phyloP scores from a whole-genome alignment of 1,139 yeast species.

The Hemisphaericaspora xylofermentans region DNA sequence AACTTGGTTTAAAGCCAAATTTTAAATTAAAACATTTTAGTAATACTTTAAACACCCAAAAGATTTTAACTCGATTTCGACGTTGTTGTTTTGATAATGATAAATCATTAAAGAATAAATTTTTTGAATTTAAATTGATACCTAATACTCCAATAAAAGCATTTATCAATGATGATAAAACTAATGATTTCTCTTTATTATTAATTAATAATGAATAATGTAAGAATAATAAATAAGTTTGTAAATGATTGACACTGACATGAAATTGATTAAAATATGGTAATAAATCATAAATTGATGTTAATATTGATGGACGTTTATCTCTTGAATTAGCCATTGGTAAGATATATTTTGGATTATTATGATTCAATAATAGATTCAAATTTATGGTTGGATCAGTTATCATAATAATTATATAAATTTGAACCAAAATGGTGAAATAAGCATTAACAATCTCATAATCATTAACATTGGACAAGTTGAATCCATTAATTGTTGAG shows the following conservation, averaged over 20 bases:
- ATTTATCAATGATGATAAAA: slow-evolving; percentile 42
- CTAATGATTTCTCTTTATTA: slow-evolving; percentile 47
- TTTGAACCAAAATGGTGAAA: slow-evolving; percentile 45
- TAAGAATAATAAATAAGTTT: slow-evolving; percentile 43
- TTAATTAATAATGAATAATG: slow-evolving; percentile 46
- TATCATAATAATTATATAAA: slow-evolving; percentile 49
- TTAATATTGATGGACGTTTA: slow-evolving; percentile 22
- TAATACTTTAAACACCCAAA: slow-evolving; percentile 59
- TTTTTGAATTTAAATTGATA: slow-evolving; percentile 46
- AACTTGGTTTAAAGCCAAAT: slow-evolving; percentile 50
- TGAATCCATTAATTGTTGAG: slow-evolving; percentile 51
- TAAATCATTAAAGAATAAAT: slow-evolving; percentile 47
- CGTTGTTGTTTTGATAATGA: slow-evolving; percentile 36
- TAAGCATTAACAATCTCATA: slow-evolving; percentile 52
- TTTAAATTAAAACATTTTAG: slow-evolving; percentile 51
- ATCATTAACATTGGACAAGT: slow-evolving; percentile 47
- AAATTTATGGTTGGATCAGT: slow-evolving; percentile 47
- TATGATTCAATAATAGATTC: slow-evolving; percentile 40
- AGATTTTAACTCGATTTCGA: slow-evolving; percentile 55
- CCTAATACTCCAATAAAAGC: slow-evolving; percentile 50
- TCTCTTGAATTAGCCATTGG: slow-evolving; percentile 17
- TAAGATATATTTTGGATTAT: slow-evolving; percentile 34
- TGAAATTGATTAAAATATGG: slow-evolving; percentile 49
- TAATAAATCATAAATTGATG: slow-evolving; percentile 45
- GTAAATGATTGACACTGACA: slow-evolving; percentile 41